These are phyloP conservation scores for Phialophora chinensis DNA, from an alignment of 2,329 filamentous ascomycete genomes.

Conservation along the genomic window DNA sequence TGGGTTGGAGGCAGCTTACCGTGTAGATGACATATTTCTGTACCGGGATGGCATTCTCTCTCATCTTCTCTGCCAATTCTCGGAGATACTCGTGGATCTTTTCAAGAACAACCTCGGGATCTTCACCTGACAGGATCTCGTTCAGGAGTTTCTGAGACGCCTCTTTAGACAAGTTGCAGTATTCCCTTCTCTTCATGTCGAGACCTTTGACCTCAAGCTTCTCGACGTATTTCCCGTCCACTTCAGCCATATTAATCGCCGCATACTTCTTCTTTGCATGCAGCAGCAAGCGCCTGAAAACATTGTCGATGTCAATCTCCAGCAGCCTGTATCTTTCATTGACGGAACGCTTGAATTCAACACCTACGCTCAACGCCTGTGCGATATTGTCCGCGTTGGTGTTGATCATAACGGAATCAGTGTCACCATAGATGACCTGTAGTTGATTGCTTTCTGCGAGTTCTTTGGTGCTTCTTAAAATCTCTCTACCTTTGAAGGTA, in stretches of 20 bases:
- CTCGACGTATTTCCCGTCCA: constrained; percentile 87
- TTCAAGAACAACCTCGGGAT: constrained; percentile 83
- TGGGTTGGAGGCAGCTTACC: constrained; percentile 45
- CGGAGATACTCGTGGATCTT: constrained; percentile 93
- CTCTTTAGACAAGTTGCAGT: constrained; percentile 93
- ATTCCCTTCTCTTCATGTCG: constrained; percentile 97
- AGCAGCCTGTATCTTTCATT: constrained; percentile 91
- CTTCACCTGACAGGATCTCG: constrained; percentile 91
- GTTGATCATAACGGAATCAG: constrained; percentile 99
- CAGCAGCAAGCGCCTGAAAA: constrained; percentile 89
- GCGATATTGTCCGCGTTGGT: constrained; percentile 93
- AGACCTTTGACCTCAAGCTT: constrained; percentile 98
- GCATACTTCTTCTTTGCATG: constrained; percentile 99
- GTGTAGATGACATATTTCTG: constrained; percentile 98
- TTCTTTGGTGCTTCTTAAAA: constrained; percentile 93
- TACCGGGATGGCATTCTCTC: constrained; percentile 72
- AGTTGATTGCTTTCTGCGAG: constrained; percentile 89
- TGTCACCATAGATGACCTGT: constrained; percentile 98
- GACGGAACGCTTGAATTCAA: constrained; percentile 92
- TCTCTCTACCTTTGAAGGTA: constrained; percentile 96
- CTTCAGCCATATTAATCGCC: constrained; percentile 88
- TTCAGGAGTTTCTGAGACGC: constrained; percentile 89
- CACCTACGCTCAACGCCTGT: constrained; percentile 87
- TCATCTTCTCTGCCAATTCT: constrained; percentile 84
- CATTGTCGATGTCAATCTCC: constrained; percentile 97